phyloP scores from a whole-genome alignment of 169 alveolate species.

The Plasmodium gaboni region DNA sequence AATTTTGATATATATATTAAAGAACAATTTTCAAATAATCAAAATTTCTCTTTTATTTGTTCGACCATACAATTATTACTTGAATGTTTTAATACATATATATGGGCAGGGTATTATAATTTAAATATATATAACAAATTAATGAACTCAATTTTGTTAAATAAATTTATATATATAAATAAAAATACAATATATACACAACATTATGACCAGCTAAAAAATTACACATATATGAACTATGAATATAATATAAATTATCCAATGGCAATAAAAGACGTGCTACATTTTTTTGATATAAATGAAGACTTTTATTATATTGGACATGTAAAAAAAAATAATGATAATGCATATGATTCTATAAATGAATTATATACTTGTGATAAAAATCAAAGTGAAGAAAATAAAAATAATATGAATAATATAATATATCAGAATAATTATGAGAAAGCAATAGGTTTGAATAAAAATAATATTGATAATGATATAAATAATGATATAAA shows the following conservation, averaged over 20 bases:
- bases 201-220: slow-evolving; percentile 41
- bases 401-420: background rate
- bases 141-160: slow-evolving; percentile 53
- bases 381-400: background rate
- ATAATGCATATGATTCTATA: background rate
- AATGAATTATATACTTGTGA: background rate
- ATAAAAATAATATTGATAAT: background rate
- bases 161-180: slow-evolving; percentile 37
- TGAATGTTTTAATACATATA: slow-evolving; percentile 67
- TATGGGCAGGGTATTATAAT: slow-evolving; percentile 76
- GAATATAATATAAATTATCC: slow-evolving; percentile 66
- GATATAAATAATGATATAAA: too few species aligned
- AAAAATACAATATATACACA: slow-evolving; percentile 15
- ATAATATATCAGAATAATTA: too few species aligned
- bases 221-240: slow-evolving; percentile 45
- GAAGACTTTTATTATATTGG: background rate
- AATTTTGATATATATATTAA: slow-evolving; percentile 68
- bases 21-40: slow-evolving; percentile 48
- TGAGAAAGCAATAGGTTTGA: too few species aligned
- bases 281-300: slow-evolving; percentile 20
- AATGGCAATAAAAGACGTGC: slow-evolving; percentile 20
- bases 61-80: slow-evolving; percentile 39
- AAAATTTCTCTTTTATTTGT: slow-evolving; percentile 18
- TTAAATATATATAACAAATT: slow-evolving; percentile 66
- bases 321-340: background rate